Evolutionary conservation across 352 stramenopile genomes (phyloP).

Genomic region (Globisporangium middletonii): DNA sequence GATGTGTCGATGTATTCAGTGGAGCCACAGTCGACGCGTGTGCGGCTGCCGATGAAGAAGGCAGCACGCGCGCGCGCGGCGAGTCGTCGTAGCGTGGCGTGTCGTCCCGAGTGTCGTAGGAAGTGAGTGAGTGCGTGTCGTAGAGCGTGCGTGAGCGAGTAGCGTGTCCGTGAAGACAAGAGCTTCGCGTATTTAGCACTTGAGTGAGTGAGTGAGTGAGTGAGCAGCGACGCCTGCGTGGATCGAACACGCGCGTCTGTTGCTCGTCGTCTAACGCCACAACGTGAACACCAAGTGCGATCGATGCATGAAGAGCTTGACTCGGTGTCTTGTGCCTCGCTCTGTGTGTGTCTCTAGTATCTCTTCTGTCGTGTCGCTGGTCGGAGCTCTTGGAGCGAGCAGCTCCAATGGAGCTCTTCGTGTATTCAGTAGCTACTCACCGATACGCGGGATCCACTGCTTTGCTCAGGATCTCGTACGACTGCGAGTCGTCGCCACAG

Average conservation of each 20-base stretch:
- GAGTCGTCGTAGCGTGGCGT: neutral
- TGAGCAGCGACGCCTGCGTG: neutral
- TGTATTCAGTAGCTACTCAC: neutral
- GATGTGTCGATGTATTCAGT: neutral
- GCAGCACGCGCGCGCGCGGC: neutral
- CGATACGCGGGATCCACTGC: constrained; percentile 19
- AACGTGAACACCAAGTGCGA: neutral
- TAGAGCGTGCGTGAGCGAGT: neutral
- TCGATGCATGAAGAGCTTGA: neutral
- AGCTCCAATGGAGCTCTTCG: neutral
- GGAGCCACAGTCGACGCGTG: neutral
- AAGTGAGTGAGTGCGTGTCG: neutral
- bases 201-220: too few species aligned
- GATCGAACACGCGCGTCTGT: constrained; percentile 1
- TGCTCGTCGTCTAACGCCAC: neutral
- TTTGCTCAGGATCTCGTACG: constrained; percentile 86
- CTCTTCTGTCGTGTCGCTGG: too few species aligned
- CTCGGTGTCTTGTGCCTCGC: too few species aligned
- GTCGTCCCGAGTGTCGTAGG: neutral
- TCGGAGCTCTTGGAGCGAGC: too few species aligned
- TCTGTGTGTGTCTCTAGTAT: too few species aligned
- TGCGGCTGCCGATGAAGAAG: neutral
- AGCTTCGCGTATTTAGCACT: too few species aligned
- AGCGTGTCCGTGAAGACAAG: too few species aligned
- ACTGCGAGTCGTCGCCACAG: constrained; percentile 59